Base-by-base conservation (phyloP, 2,329 filamentous ascomycete species). In the Claviceps pazoutovae region DNA sequence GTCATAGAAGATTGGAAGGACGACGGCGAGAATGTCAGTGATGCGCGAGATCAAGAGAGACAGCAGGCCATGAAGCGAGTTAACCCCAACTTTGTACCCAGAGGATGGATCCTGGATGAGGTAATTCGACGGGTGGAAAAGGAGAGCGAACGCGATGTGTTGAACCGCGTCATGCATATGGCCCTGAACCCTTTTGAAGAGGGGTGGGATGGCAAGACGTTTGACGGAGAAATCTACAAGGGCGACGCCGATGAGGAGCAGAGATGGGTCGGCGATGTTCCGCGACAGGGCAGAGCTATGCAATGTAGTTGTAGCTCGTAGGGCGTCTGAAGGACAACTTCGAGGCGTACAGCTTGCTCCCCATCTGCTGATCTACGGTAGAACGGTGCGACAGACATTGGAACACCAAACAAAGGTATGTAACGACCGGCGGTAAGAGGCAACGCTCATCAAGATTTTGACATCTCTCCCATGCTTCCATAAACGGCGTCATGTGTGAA, bases 301-400 rank as follows among this genome's bases (percentile, higher is more conserved):
- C 91, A 96, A 72, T 97, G 93, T 66, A 95, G 88, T 64, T 98
- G 93, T 69, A 95, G 88, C 65, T 96, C 91, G 23, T 95, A 73
- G 8, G 6, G 55, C 19, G 16, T 6, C 38, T 49, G 13, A 41
- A 26, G 26, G 34, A 42, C 9, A 44, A 13, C 34, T 34, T n/a
- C 5, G 6, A 7, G 44, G 44, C n/a, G 16, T 1, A 46, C 43
- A 26, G 3, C 13, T 3, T 46, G 30, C 11, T 34, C 9, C 9
- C 9, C 9, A 3, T 11, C 30, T 34, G 30, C 9, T 34, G 30
- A 34, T 34, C 30, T 11, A 34, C 30, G 30, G 9, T 34, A 11
- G 11, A 34, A 34, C 0, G 9, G 30, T 34, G 30, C 30, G 30
- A 34, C 4, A 30, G 30, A 34, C 42, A 21, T 21, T n/a, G 16